Evolutionary conservation across 768 basidiomycete genomes (phyloP).

Genomic region (Tremella mesenterica): DNA sequence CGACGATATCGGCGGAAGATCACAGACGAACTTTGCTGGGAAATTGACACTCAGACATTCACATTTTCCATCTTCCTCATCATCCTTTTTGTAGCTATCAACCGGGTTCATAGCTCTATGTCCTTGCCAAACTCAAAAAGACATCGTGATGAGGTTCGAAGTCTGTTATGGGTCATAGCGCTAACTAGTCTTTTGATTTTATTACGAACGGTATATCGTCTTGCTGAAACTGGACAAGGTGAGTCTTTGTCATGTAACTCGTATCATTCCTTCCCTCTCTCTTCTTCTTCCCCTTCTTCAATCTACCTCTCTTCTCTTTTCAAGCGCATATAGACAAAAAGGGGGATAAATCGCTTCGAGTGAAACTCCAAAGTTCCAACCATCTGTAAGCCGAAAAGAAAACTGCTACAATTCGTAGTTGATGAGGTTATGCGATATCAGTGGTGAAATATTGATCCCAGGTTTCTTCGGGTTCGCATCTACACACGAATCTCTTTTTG

Average conservation of each 20-base stretch:
- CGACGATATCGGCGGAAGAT: too few relatives aligned
- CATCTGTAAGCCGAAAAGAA: too few relatives aligned
- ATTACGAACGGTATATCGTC: slow-evolving; percentile 40
- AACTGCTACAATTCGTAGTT: too few relatives aligned
- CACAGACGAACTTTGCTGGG: background rate
- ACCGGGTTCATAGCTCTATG: slow-evolving; percentile 9
- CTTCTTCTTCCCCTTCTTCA: too few relatives aligned
- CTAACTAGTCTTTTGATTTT: slow-evolving; percentile 37
- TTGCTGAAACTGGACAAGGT: slow-evolving; percentile 45
- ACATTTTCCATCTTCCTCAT: slow-evolving; percentile 39
- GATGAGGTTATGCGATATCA: background rate
- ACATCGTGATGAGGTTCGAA: background rate
- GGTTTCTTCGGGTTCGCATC: slow-evolving; percentile 35
- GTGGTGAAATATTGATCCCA: background rate
- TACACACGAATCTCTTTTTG: slow-evolving; percentile 34
- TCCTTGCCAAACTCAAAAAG: background rate
- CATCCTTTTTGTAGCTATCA: slow-evolving; percentile 21
- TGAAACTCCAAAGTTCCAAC: too few relatives aligned
- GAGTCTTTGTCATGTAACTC: too few relatives aligned
- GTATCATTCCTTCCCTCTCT: background rate
- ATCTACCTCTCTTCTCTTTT: too few relatives aligned
- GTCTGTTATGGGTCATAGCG: slow-evolving; percentile 32
- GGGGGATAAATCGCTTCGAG: too few relatives aligned
- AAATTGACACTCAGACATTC: slow-evolving; percentile 12
- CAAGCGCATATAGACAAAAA: too few relatives aligned